These are phyloP conservation scores for Camelina laxa DNA, from an alignment of 345 rosid genomes.

Conservation along the genomic window DNA sequence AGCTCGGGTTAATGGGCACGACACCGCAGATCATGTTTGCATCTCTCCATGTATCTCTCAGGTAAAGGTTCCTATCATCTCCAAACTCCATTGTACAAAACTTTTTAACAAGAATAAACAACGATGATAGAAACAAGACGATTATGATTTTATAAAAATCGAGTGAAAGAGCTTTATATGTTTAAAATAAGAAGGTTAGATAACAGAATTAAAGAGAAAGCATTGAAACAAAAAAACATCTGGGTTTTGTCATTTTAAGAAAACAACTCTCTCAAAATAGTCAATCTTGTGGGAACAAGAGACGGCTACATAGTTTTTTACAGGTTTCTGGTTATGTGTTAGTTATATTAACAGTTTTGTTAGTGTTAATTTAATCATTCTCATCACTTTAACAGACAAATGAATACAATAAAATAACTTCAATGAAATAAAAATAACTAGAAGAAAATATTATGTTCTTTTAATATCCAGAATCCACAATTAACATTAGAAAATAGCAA, in stretches of 20 bases:
- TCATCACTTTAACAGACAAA: slow-evolving; percentile 25
- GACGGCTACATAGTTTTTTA: slow-evolving; percentile 22
- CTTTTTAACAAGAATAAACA: slow-evolving; percentile 6
- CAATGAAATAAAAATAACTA: background rate
- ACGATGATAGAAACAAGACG: slow-evolving; percentile 14
- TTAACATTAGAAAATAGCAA: background rate
- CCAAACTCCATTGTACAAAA: slow-evolving; percentile 32
- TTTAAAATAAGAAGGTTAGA: background rate
- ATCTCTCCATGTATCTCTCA: slow-evolving; percentile 46
- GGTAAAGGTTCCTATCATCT: slow-evolving; percentile 38
- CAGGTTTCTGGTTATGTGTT: slow-evolving; percentile 33
- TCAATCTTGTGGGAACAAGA: slow-evolving; percentile 19
- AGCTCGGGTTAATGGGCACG: slow-evolving; percentile 37
- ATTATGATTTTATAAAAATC: background rate
- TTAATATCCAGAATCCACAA: background rate
- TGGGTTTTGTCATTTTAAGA: slow-evolving; percentile 18
- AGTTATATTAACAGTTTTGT: slow-evolving; percentile 33
- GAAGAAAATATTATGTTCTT: slow-evolving; percentile 7
- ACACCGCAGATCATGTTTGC: slow-evolving; percentile 33
- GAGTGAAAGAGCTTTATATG: slow-evolving; percentile 18
- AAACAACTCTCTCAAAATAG: slow-evolving; percentile 34
- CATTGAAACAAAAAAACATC: slow-evolving; percentile 29
- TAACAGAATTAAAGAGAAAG: slow-evolving; percentile 26
- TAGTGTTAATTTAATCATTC: slow-evolving; percentile 29
- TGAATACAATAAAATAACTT: background rate